Conservation (phyloP, 1,284 basidiomycete species). For the Boletus semigastroideus region DNA sequence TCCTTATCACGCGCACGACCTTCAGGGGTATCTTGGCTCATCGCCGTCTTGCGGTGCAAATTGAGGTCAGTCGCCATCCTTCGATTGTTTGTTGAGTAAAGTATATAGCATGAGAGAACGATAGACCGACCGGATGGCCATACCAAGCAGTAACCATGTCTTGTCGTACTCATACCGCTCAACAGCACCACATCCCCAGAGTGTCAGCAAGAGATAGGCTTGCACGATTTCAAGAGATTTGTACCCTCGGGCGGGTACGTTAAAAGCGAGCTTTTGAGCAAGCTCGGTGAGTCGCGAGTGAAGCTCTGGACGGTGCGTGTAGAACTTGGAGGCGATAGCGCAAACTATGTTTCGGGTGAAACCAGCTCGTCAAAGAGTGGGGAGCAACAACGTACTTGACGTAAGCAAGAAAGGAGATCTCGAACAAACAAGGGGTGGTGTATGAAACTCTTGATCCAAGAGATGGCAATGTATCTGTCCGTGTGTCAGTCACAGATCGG, state of each 20-base stretch:
- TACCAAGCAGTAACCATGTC: constrained; percentile 89
- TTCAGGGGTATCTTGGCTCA: constrained; percentile 72
- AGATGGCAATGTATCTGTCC: constrained; percentile 69
- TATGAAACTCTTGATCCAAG: constrained; percentile 85
- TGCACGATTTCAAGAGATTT: constrained; percentile 96
- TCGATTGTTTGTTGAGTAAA: constrained; percentile 13
- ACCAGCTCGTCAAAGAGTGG: constrained; percentile 1
- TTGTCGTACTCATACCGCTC: constrained; percentile 96
- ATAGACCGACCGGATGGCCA: constrained; percentile 70
- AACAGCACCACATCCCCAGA: constrained; percentile 90
- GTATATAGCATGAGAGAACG: neutral
- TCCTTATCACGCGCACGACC: constrained; percentile 73
- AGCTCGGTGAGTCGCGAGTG: constrained; percentile 80
- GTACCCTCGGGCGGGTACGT: constrained; percentile 81
- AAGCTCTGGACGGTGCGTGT: constrained; percentile 80
- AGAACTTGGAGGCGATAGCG: constrained; percentile 91
- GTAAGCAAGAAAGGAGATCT: constrained; percentile 92
- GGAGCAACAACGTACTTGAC: constrained; percentile 63
- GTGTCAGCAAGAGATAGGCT: constrained; percentile 78
- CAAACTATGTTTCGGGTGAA: constrained; percentile 59
- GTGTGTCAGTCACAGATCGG: constrained; percentile 6
- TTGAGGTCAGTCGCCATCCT: constrained; percentile 97
- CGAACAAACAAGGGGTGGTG: constrained; percentile 87
- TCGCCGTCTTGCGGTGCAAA: constrained; percentile 84
- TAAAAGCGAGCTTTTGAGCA: constrained; percentile 90